A percentile compares a stretch with the other conserved stretches of the same genome.
These are phyloP conservation scores for Mucor lusitanicus DNA, from an alignment of 371 early-diverging fungal species.

Conservation along the genomic window DNA sequence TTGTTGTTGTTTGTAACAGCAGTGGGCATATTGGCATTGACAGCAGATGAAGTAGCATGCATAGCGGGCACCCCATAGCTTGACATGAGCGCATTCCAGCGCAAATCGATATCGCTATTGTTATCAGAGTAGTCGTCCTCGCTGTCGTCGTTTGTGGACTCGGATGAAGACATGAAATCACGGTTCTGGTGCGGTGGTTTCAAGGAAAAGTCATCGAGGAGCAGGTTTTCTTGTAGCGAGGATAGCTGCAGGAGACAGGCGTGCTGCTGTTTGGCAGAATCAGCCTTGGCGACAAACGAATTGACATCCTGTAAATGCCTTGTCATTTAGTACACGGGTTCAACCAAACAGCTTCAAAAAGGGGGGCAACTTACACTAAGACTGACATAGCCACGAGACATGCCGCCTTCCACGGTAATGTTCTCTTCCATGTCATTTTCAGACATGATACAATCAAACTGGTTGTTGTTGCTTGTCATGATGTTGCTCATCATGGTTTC, in stretches of 20 bases:
- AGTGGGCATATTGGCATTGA: not conserved
- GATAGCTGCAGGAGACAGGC: slow-evolving; percentile 18
- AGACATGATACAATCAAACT: slow-evolving; percentile 6
- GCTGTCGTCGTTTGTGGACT: slow-evolving; percentile 22
- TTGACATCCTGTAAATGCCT: slow-evolving; percentile 40
- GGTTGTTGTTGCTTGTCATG: not conserved
- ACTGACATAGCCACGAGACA: slow-evolving; percentile 33
- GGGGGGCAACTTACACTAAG: slow-evolving; percentile 32
- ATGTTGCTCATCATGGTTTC: not conserved
- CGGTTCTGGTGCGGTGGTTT: not conserved
- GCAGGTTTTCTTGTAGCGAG: not conserved
- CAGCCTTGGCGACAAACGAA: slow-evolving; percentile 44
- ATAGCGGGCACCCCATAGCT: not conserved
- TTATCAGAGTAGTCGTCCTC: slow-evolving; percentile 26
- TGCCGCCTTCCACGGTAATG: slow-evolving; percentile 15
- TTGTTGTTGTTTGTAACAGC: not conserved
- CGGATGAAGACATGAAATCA: slow-evolving; percentile 14
- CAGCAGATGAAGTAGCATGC: not conserved
- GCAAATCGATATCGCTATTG: slow-evolving; percentile 12
- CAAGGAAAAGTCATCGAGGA: not conserved
- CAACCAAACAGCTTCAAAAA: not conserved
- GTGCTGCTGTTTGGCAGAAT: slow-evolving; percentile 32
- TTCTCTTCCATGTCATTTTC: not conserved
- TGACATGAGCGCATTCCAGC: slow-evolving; percentile 2
- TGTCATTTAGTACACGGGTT: not conserved